phyloP scores from a whole-genome alignment of 768 basidiomycete genomes.

The Auricularia sp. region DNA sequence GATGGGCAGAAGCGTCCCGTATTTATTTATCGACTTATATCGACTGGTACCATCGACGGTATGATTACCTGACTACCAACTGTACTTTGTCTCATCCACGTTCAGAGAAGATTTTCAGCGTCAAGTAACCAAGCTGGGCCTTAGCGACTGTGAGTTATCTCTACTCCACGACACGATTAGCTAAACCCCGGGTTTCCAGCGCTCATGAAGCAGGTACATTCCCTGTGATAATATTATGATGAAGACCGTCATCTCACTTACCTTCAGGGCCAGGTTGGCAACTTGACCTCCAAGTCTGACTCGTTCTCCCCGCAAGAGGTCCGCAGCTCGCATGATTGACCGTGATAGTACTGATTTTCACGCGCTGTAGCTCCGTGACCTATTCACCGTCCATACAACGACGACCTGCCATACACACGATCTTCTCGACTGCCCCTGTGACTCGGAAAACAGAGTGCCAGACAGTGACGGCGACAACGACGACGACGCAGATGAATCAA shows the following conservation, averaged over 20 bases:
- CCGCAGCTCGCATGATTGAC: constrained; percentile 16
- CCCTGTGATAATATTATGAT: neutral
- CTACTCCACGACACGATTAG: constrained; percentile 14
- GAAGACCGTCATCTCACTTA: constrained; percentile 9
- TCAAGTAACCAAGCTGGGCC: constrained; percentile 86
- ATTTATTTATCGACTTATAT: constrained; percentile 80
- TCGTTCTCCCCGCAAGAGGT: constrained; percentile 85
- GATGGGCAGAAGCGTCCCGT: constrained; percentile 92
- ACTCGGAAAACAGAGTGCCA: constrained; percentile 6
- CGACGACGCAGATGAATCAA: constrained; percentile 19
- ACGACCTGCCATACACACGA: constrained; percentile 91
- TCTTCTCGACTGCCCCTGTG: constrained; percentile 70
- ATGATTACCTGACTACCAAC: neutral
- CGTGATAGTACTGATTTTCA: neutral
- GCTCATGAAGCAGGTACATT: constrained; percentile 58
- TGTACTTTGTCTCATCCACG: neutral
- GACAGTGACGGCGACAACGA: constrained; percentile 20
- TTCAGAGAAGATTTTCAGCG: constrained; percentile 82
- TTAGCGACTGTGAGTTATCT: constrained; percentile 65
- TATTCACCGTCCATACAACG: constrained; percentile 75
- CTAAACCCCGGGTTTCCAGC: constrained; percentile 29
- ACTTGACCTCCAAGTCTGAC: constrained; percentile 59
- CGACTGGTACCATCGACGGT: constrained; percentile 87
- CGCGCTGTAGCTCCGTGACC: constrained; percentile 64
- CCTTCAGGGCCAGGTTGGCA: constrained; percentile 17